Evolutionary conservation across 2,329 filamentous ascomycete species (phyloP), one percentile per base, ranked within the genome.

Genomic region (Fusarium tjaetaba): DNA sequence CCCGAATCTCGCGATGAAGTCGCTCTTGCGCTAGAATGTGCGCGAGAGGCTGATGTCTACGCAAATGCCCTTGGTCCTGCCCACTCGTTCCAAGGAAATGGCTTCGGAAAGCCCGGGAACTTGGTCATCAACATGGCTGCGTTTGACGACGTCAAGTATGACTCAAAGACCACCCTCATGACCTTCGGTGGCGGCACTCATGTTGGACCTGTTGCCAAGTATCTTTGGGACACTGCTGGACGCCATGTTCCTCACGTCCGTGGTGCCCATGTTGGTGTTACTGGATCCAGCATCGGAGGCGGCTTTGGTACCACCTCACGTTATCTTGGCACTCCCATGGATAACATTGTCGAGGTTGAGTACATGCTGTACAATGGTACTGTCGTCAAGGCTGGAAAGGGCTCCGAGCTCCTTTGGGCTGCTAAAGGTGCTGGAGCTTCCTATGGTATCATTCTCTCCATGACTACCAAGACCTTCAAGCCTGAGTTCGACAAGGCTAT

Each of bases 301-400:
- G 76, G 75, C 1, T 77, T 66, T 11, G 75, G 75, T 4, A 65
- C 67, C 7, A 78, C 76, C 0, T 75, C 74, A 1, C 68, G 76
- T 18, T 43, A 66, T 14, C 52, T 69, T 11, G 76, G 76, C 3
- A 77, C 72, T 1, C 65, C 76, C 4, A 70, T 78, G 65, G 76
- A 77, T 28, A 77, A 69, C 46, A 60, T 77, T 4, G 74, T 78
- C 0, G 61, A 65, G 20, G 67, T 74, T 9, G 72, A 78, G 72
- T 72, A 66, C 51, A 77, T 78, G 76, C 61, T 78, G 14, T 77
- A 74, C 61, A 77, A 78, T 20, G 76, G 76, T 11, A 77, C 76
- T 4, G 48, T 78, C 30, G 72, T 78, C 42, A 74, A 77, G 11
- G 73, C 73, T 6, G 43, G 45, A 3, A 59, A 66, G 42, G 76